Conservation (phyloP, 2,329 filamentous ascomycete genomes). For the Raffaelea albimanens region DNA sequence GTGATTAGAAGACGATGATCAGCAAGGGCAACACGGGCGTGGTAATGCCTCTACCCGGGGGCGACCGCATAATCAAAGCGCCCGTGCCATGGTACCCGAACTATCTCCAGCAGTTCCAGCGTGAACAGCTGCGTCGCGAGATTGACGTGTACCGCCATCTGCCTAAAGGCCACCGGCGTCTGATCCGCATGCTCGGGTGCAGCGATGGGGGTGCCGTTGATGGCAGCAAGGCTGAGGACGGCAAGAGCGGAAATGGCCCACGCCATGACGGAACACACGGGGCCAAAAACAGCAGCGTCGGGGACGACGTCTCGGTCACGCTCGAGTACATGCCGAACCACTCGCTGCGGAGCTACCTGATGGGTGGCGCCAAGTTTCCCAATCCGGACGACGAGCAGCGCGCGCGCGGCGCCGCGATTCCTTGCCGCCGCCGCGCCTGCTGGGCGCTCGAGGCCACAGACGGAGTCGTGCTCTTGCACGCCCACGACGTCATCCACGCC, state of each 20-base stretch:
- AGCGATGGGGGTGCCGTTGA: not conserved
- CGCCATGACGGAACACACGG: no score
- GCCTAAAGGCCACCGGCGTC: not conserved
- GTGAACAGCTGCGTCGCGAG: not conserved
- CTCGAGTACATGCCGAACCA: constrained; percentile 7
- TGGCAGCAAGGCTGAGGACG: not conserved
- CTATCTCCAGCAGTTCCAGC: not conserved
- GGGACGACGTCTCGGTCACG: no score
- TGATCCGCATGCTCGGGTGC: not conserved
- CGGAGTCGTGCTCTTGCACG: constrained; percentile 3
- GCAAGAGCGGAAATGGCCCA: not conserved
- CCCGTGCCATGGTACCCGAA: not conserved
- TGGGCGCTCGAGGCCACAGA: constrained; percentile 8
- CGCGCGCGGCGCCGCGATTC: constrained; percentile 1
- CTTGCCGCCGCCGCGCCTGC: constrained; percentile 2
- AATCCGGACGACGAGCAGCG: not conserved
- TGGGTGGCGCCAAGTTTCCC: not conserved
- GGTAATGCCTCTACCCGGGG: no score
- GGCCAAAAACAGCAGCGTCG: no score
- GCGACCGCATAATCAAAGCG: no score
- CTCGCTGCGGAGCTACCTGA: not conserved
- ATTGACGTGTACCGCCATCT: not conserved
- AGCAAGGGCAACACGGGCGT: not conserved
- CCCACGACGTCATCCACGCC: constrained; percentile 7
- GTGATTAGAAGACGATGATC: no score